Conservation (phyloP, 345 rosid genomes). For the Populus ilicifolia region DNA sequence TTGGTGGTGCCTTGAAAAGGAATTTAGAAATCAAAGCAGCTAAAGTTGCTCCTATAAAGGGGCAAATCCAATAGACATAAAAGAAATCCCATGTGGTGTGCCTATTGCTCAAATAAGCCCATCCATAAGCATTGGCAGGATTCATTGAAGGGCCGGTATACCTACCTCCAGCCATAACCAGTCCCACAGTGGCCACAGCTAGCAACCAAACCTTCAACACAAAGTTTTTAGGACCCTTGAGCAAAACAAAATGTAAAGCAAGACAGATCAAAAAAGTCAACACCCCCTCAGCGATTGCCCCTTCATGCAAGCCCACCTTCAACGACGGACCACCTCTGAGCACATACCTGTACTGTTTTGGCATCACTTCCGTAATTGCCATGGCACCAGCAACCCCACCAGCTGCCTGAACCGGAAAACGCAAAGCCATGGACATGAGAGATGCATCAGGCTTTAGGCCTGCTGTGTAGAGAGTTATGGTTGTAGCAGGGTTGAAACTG, state of each 20-base stretch:
- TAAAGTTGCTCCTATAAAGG: conserved; percentile 19
- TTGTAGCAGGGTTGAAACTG: conserved; percentile 27
- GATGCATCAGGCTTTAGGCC: conserved; percentile 34
- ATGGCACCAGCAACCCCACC: conserved; percentile 17
- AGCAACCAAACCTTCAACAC: conserved; percentile 15
- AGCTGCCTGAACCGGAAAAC: conserved; percentile 35
- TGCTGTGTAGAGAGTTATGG: conserved; percentile 10
- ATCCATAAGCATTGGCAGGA: conserved; percentile 28
- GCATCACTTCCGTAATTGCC: conserved; percentile 17
- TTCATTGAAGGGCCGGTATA: conserved; percentile 26
- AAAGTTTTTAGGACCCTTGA: conserved; percentile 15
- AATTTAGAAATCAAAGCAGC: conserved; percentile 19
- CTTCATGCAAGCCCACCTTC: conserved; percentile 23
- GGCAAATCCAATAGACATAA: conserved; percentile 27
- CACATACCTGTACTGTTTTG: not conserved
- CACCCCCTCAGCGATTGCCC: conserved; percentile 23
- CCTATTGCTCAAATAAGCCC: conserved; percentile 23
- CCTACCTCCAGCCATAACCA: conserved; percentile 10
- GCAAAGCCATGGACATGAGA: conserved; percentile 30
- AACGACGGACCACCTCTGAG: conserved; percentile 25
- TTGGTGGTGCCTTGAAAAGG: conserved; percentile 7
- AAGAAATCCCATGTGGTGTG: conserved; percentile 25
- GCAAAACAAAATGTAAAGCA: not conserved
- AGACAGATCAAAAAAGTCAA: conserved; percentile 15
- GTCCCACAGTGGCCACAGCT: not conserved